A percentile compares a stretch with the other conserved stretches of the same genome.
phyloP scores from a whole-genome alignment of 2,329 filamentous ascomycete species.

The Raffaelea deltoideospora region DNA sequence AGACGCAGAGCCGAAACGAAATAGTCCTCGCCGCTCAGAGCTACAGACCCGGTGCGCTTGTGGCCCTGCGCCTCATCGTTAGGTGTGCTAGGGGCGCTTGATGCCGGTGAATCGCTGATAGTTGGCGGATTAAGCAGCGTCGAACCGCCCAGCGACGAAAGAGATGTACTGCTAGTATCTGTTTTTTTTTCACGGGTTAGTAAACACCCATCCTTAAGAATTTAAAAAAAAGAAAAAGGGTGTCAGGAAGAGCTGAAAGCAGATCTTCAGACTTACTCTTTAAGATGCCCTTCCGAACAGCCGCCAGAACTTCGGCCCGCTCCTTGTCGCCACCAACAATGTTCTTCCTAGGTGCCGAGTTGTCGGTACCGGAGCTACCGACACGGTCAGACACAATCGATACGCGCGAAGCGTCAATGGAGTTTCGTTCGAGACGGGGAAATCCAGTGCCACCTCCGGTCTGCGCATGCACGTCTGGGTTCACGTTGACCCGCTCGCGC shows the following conservation, averaged over 20 bases:
- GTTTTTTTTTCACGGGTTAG: constrained; percentile 16
- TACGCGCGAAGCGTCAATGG: constrained; percentile 48
- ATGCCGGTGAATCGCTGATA: constrained; percentile 63
- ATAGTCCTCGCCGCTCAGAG: constrained; percentile 75
- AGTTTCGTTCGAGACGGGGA: constrained; percentile 71
- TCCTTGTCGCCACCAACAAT: constrained; percentile 84
- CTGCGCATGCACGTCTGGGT: constrained; percentile 51
- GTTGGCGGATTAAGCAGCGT: constrained; percentile 44
- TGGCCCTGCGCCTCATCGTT: constrained; percentile 59
- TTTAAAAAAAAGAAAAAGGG: constrained; percentile 4
- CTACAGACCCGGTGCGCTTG: constrained; percentile 52
- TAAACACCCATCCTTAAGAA: not conserved
- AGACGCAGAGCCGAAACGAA: constrained; percentile 67
- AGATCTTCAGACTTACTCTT: constrained; percentile 51
- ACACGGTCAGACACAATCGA: constrained; percentile 33
- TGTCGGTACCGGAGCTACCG: constrained; percentile 43
- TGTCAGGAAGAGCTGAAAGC: not conserved
- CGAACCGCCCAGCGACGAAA: constrained; percentile 49
- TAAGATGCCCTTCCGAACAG: constrained; percentile 87
- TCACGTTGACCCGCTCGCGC: constrained; percentile 67
- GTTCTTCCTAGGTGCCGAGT: constrained; percentile 59
- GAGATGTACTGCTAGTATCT: constrained; percentile 51
- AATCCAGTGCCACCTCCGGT: constrained; percentile 62
- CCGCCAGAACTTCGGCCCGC: constrained; percentile 77
- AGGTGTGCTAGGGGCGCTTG: constrained; percentile 78